A percentile compares a stretch with the other conserved stretches of the same genome.
These are phyloP conservation scores for Peronospora destructor DNA, from an alignment of 352 stramenopile species.

Conservation along the genomic window DNA sequence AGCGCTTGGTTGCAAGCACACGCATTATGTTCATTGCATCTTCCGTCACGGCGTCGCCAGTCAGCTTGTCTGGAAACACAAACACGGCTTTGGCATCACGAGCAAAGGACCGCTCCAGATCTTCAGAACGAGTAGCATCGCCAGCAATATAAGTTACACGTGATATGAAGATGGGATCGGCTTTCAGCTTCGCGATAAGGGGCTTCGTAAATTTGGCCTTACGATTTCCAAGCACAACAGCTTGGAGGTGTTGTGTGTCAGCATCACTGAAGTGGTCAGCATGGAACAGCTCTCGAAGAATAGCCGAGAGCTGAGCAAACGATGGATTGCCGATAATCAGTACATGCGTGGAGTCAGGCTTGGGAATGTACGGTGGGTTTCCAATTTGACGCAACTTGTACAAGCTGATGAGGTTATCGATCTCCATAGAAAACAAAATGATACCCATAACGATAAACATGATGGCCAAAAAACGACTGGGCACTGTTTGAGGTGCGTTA, in stretches of 20 bases:
- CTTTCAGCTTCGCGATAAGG: conserved; percentile 64
- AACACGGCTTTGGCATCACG: conserved; percentile 63
- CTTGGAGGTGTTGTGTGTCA: conserved; percentile 47
- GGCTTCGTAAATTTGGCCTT: conserved; percentile 68
- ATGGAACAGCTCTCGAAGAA: conserved; percentile 84
- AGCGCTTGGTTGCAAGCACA: conserved; percentile 61
- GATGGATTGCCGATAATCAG: conserved; percentile 81
- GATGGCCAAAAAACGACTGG: conserved; percentile 77
- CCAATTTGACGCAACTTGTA: conserved; percentile 77
- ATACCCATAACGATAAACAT: conserved; percentile 87
- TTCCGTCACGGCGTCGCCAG: conserved; percentile 59
- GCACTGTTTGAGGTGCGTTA: conserved; percentile 73
- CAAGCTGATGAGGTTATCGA: conserved; percentile 81
- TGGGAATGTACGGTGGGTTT: conserved; percentile 68
- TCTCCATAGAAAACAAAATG: conserved; percentile 85
- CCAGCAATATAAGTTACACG: conserved; percentile 79
- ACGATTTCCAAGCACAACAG: conserved; percentile 61
- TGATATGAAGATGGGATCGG: conserved; percentile 70
- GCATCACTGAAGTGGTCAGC: conserved; percentile 57
- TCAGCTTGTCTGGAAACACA: conserved; percentile 80
- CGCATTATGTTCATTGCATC: conserved; percentile 84
- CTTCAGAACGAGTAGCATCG: conserved; percentile 54
- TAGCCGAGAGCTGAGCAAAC: conserved; percentile 74
- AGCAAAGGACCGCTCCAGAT: conserved; percentile 62
- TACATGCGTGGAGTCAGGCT: conserved; percentile 60